These are phyloP conservation scores for Rhytidhysteron rufulum DNA, from an alignment of 2,329 filamentous ascomycete species.

Conservation along the genomic window DNA sequence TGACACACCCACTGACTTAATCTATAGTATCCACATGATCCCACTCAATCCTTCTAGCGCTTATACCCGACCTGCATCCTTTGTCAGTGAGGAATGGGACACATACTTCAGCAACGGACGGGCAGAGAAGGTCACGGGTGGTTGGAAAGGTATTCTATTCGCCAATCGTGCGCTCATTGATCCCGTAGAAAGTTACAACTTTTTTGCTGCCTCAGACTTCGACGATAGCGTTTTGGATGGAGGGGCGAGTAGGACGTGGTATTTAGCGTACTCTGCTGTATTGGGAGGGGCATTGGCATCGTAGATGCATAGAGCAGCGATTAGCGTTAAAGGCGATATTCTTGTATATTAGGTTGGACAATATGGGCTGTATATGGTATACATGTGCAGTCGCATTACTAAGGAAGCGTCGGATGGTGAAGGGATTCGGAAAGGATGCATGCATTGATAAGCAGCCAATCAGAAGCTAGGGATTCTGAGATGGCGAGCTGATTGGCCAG, in stretches of 20 bases:
- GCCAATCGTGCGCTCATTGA: slow-evolving; percentile 79
- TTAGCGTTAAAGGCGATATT: too few species aligned
- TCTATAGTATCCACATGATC: slow-evolving; percentile 72
- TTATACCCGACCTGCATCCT: slow-evolving; percentile 64
- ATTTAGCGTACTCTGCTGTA: slow-evolving; percentile 33
- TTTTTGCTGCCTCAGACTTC: slow-evolving; percentile 68
- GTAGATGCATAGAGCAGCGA: too few species aligned
- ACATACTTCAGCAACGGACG: slow-evolving; percentile 70
- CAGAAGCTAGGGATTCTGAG: too few species aligned
- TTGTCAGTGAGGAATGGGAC: slow-evolving; percentile 67
- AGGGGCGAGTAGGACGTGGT: slow-evolving; percentile 57
- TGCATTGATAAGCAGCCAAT: too few species aligned
- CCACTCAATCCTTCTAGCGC: slow-evolving; percentile 69
- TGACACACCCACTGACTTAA: neutral
- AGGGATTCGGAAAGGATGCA: too few species aligned
- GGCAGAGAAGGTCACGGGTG: slow-evolving; percentile 62
- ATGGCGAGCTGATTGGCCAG: too few species aligned
- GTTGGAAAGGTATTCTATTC: slow-evolving; percentile 84
- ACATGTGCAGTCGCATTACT: too few species aligned
- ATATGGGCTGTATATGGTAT: too few species aligned
- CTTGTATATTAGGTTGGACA: too few species aligned
- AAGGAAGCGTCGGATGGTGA: too few species aligned
- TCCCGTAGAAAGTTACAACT: slow-evolving; percentile 65
- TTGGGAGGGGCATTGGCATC: slow-evolving; percentile 12
- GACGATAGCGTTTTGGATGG: slow-evolving; percentile 70